Evolutionary conservation across 768 basidiomycete species (phyloP).

Genomic region (Hygrophoropsis aurantiaca): DNA sequence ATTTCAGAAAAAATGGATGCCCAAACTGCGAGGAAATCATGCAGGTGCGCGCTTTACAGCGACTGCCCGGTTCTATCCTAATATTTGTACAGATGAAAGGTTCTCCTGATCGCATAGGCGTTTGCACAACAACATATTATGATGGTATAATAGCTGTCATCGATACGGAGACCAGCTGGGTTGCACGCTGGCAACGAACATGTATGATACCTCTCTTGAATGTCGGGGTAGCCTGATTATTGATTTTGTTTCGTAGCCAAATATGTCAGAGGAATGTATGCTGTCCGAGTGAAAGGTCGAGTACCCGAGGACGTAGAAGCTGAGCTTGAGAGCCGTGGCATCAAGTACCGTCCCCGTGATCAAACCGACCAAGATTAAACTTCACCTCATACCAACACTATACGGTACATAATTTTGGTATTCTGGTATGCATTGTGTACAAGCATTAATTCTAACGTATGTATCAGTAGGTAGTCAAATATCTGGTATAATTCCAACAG

Average conservation of each 20-base stretch:
- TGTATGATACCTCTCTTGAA: constrained; percentile 48
- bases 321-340: constrained; percentile 72
- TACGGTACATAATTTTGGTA: too few species aligned
- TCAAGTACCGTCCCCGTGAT: constrained; percentile 85
- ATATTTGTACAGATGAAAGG: constrained; percentile 71
- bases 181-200: constrained; percentile 93
- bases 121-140: constrained; percentile 90
- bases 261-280: constrained; percentile 90
- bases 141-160: constrained; percentile 91
- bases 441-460: too few species aligned
- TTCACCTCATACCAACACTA: too few species aligned
- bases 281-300: constrained; percentile 83
- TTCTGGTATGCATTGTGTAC: too few species aligned
- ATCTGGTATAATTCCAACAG: too few species aligned
- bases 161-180: constrained; percentile 89
- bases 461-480: too few species aligned
- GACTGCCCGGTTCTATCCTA: not conserved
- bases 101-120: constrained; percentile 74
- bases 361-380: constrained; percentile 69
- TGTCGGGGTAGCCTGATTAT: constrained; percentile 2
- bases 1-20: constrained; percentile 86
- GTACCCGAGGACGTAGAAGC: constrained; percentile 84
- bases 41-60: constrained; percentile 54
- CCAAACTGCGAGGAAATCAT: constrained; percentile 97
- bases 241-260: constrained; percentile 56